These are phyloP conservation scores for Vickermania ingenoplastis DNA, from an alignment of 208 protist species.

Conservation along the genomic window DNA sequence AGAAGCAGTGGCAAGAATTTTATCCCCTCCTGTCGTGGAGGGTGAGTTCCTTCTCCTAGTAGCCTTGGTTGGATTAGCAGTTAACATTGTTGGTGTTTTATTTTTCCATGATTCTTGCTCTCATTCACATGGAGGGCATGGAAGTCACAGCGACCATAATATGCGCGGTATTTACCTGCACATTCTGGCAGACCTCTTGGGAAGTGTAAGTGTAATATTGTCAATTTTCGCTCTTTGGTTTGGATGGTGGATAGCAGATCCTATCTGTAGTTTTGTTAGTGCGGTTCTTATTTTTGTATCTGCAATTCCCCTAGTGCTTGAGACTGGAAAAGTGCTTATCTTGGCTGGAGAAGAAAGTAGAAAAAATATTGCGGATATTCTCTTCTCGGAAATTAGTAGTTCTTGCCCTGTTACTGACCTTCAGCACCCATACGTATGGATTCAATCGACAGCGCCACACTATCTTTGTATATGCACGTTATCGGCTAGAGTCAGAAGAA, in stretches of 20 bases:
- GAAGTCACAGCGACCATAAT: constrained; percentile 54
- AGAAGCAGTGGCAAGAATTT: constrained; percentile 67
- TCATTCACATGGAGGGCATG: constrained; percentile 32
- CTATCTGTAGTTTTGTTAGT: constrained; percentile 69
- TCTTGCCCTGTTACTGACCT: constrained; percentile 26
- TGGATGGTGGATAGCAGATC: constrained; percentile 51
- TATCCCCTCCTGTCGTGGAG: constrained; percentile 72
- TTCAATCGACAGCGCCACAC: constrained; percentile 49
- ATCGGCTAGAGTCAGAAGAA: constrained; percentile 13
- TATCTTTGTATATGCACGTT: constrained; percentile 43
- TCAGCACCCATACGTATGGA: constrained; percentile 30
- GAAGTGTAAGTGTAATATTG: constrained; percentile 79
- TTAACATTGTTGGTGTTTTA: constrained; percentile 76
- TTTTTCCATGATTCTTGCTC: constrained; percentile 75
- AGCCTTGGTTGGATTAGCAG: constrained; percentile 61
- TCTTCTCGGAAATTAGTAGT: constrained; percentile 17
- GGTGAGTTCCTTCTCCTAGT: constrained; percentile 69
- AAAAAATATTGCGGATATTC: constrained; percentile 6
- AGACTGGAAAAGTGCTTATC: constrained; percentile 69
- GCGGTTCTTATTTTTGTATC: constrained; percentile 57
- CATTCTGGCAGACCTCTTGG: constrained; percentile 82
- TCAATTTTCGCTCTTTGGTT: constrained; percentile 67
- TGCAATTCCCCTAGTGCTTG: constrained; percentile 62
- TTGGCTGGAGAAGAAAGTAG: constrained; percentile 23
- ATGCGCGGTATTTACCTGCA: constrained; percentile 83